Conservation (phyloP, 768 basidiomycete genomes). For the Lentinula sp. region DNA sequence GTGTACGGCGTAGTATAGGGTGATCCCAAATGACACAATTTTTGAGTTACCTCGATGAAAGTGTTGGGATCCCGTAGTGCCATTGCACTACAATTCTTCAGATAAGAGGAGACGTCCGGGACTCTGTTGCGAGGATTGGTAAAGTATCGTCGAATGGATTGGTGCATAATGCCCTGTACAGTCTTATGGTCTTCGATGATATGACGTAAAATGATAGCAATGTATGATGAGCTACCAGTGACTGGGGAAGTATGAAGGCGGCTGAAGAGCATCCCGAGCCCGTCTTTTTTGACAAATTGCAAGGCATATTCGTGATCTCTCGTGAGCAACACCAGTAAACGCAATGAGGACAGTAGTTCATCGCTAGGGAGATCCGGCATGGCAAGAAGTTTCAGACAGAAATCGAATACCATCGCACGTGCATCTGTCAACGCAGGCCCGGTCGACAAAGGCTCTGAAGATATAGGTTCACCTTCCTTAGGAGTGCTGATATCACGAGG, state of each 20-base stretch:
- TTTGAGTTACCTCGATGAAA: conserved; percentile 71
- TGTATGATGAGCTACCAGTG: conserved; percentile 71
- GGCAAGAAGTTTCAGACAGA: conserved; percentile 66
- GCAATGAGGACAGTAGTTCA: conserved; percentile 75
- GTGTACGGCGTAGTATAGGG: conserved; percentile 55
- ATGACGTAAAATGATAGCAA: conserved; percentile 88
- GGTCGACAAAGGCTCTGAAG: conserved; percentile 39
- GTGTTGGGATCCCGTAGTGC: conserved; percentile 74
- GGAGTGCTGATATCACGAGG: conserved; percentile 61
- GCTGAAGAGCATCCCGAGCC: conserved; percentile 57
- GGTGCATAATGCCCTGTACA: conserved; percentile 69
- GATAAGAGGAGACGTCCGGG: conserved; percentile 66
- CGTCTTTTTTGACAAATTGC: conserved; percentile 64
- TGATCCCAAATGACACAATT: conserved; percentile 65
- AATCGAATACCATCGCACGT: conserved; percentile 65
- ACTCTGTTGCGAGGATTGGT: conserved; percentile 59
- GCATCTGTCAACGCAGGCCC: conserved; percentile 63
- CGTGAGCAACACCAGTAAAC: conserved; percentile 82
- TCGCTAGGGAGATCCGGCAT: conserved; percentile 65
- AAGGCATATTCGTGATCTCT: conserved; percentile 59
- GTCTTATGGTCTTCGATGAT: conserved; percentile 71
- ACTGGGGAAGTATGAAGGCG: conserved; percentile 59
- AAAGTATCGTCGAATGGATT: conserved; percentile 80
- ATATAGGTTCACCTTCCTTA: conserved; percentile 62
- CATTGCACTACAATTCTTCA: conserved; percentile 70